These are phyloP conservation scores for Tulasnella sp. DNA, from an alignment of 768 basidiomycete genomes.

Conservation along the genomic window DNA sequence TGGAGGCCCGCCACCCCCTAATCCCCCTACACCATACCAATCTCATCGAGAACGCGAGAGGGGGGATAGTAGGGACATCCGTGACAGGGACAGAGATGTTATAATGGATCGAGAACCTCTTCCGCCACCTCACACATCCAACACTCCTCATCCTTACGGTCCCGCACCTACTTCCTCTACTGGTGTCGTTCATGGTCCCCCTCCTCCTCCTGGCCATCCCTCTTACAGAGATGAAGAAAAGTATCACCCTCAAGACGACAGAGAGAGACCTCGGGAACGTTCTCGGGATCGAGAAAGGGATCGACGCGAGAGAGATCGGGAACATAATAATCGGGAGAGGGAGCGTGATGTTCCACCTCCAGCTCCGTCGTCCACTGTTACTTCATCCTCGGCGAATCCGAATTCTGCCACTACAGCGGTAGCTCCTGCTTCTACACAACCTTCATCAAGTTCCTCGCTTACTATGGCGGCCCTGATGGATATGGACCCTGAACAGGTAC, in stretches of 20 bases:
- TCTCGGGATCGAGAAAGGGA: constrained; percentile 22
- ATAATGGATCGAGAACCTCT: not conserved
- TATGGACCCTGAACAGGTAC: constrained; percentile 18
- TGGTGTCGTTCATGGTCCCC: not conserved
- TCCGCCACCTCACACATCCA: not conserved
- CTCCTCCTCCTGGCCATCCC: not conserved
- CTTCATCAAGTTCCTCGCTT: not conserved
- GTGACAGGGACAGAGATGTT: too few species aligned
- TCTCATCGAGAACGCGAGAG: not conserved
- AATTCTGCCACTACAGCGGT: too few species aligned
- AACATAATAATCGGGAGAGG: constrained; percentile 25
- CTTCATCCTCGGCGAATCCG: too few species aligned
- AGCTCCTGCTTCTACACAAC: too few species aligned
- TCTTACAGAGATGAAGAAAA: not conserved
- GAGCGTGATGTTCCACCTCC: too few species aligned
- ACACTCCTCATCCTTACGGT: not conserved
- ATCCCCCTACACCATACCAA: not conserved
- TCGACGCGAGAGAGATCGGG: constrained; percentile 24
- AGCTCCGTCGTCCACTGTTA: too few species aligned
- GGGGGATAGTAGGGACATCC: too few species aligned
- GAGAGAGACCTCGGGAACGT: constrained; percentile 9
- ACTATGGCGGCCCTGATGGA: constrained; percentile 14
- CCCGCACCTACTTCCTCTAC: not conserved
- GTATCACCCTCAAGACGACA: constrained; percentile 10
- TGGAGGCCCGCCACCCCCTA: constrained; percentile 2